Evolutionary conservation across 202 grass and related monocot genomes (phyloP).

Genomic region (Digitaria exilis): DNA sequence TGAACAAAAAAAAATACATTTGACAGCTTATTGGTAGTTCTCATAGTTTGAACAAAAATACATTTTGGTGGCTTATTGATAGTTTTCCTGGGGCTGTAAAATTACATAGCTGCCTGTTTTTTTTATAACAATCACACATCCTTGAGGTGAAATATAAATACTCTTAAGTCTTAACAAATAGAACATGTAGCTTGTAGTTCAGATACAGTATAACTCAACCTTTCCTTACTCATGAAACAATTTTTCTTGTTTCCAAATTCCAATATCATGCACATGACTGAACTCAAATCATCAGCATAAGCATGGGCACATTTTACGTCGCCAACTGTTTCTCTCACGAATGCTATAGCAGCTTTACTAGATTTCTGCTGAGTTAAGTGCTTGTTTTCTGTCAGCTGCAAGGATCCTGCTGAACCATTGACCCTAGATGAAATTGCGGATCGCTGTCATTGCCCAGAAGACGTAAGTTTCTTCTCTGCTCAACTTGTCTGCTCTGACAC

Average conservation of each 20-base stretch:
- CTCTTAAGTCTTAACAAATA: background rate
- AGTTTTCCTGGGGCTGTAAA: background rate
- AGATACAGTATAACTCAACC: background rate
- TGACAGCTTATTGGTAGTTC: background rate
- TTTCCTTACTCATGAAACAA: background rate
- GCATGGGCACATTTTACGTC: background rate
- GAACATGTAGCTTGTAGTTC: background rate
- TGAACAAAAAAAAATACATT: background rate
- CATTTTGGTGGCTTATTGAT: background rate
- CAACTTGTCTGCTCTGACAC: background rate
- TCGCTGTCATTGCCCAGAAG: slow-evolving; percentile 73
- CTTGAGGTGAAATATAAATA: background rate
- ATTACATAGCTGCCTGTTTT: background rate
- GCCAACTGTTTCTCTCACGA: slow-evolving; percentile 12
- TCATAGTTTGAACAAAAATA: background rate
- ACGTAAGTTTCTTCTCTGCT: slow-evolving; percentile 56
- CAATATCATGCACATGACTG: background rate
- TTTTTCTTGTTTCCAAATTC: background rate
- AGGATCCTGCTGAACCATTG: slow-evolving; percentile 83
- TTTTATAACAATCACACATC: background rate
- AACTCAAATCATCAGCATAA: background rate
- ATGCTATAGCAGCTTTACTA: background rate
- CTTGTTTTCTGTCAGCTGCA: slow-evolving; percentile 72
- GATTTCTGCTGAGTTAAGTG: slow-evolving; percentile 30
- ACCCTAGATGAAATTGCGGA: slow-evolving; percentile 84